Base-by-base conservation (phyloP, 352 stramenopile species). In the Phytophthora ohioensis region DNA sequence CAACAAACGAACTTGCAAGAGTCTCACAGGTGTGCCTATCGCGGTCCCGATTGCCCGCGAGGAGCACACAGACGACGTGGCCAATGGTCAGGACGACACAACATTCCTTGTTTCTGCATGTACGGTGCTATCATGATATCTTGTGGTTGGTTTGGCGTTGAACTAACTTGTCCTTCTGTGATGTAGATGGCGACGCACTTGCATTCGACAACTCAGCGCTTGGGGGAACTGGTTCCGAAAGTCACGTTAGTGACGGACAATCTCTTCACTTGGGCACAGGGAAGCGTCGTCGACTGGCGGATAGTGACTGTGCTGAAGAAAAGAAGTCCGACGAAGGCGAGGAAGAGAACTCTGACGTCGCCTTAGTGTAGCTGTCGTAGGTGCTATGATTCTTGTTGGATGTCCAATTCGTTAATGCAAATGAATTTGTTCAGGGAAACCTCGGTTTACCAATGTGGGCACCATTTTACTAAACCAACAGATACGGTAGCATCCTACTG, bases 1-100 rank as follows among this genome's bases (percentile, higher is more conserved):
- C 79, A 94, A 94, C 75, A 94, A 94, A 59, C 80, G 87, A 17
- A 94, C 87, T 38, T 94, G 87, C 77, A 94, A 93, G 60, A 80
- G 82, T 15, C 35, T 87, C 17, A 45, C 35, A 27, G 42, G 5
- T 36, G 51, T 61, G n/a, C 12, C 63, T 53, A n/a, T 52, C 2
- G 9, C 65, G 1, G 32, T 57, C 8, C 21, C 67, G 4, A 67
- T 55, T 43, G 34, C 43, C 15, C 52, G 59, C 34, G 71, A 69
- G 31, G 35, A 51, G n/a, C 36, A 71, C n/a, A 21, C 74, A 8
- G 67, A 68, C 21, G 67, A 81, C 17, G 55, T 67, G 32, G 36
- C 47, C 10, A 73, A 63, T 39, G 71, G 49, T 21, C 71, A 78
- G 35, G 71, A 73, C 31, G 64, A 74, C 41, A 62, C 65, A 4